These are phyloP conservation scores for Scutellaria barbata DNA, from an alignment of 257 asterid genomes.

Conservation along the genomic window DNA sequence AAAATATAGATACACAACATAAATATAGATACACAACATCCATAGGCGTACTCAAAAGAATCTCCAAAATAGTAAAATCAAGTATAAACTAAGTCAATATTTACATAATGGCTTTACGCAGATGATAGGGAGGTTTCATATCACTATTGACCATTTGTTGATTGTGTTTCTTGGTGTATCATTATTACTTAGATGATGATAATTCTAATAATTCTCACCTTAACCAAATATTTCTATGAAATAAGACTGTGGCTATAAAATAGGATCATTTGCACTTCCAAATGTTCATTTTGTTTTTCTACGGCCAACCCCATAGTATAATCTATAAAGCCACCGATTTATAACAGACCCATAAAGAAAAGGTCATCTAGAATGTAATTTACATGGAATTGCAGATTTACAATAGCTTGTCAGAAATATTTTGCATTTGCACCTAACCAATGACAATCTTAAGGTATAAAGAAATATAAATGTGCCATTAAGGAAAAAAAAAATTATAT, in stretches of 20 bases:
- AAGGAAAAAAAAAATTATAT: background rate
- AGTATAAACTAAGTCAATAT: background rate
- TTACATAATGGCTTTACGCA: background rate
- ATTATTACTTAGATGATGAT: background rate
- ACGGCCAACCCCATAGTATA: too few species aligned
- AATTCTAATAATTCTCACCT: background rate
- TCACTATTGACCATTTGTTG: background rate
- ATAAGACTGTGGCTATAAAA: background rate
- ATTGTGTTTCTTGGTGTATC: background rate
- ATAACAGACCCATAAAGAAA: too few species aligned
- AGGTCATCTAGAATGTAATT: too few species aligned
- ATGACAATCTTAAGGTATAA: constrained; percentile 1
- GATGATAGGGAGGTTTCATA: background rate
- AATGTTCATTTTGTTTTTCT: background rate
- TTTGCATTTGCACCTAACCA: background rate
- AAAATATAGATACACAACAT: constrained; percentile 18
- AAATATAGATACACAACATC: constrained; percentile 15
- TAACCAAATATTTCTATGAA: background rate
- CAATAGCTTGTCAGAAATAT: background rate
- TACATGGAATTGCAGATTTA: too few species aligned
- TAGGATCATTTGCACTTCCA: constrained; percentile 11
- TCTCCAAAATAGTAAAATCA: background rate
- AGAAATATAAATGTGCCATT: constrained; percentile 14
- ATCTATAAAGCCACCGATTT: too few species aligned
- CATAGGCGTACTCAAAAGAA: background rate